A percentile compares a stretch with the other conserved stretches of the same genome.
These are phyloP conservation scores for Serendipita sp. DNA, from an alignment of 768 basidiomycete species.

Conservation along the genomic window DNA sequence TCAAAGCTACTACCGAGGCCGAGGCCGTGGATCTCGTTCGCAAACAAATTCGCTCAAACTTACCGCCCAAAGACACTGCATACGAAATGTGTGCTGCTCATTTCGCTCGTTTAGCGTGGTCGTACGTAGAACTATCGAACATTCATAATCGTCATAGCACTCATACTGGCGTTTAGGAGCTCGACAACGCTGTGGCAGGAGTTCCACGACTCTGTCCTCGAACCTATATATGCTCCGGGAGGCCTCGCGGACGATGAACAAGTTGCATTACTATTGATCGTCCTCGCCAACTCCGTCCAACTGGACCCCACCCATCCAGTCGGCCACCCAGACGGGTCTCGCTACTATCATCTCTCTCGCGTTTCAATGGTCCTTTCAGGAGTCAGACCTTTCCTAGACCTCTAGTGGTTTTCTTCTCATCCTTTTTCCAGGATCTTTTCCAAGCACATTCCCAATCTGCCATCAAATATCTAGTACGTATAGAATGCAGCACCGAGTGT, in stretches of 20 bases:
- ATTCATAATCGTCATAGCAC: neutral
- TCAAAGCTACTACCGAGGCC: neutral
- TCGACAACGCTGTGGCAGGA: neutral
- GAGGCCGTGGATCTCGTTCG: neutral
- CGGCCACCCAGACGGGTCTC: neutral
- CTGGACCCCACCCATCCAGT: neutral
- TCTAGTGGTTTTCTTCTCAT: neutral
- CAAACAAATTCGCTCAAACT: neutral
- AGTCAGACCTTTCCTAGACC: neutral
- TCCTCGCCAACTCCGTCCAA: neutral
- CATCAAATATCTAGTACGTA: neutral
- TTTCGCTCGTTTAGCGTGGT: neutral
- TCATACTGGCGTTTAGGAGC: neutral
- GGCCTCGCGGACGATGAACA: neutral
- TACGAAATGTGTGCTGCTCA: neutral
- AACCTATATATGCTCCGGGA: neutral
- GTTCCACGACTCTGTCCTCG: neutral
- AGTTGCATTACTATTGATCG: neutral
- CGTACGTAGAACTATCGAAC: neutral
- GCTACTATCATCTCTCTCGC: neutral
- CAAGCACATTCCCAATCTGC: neutral
- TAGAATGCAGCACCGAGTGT: neutral
- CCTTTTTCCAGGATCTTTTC: neutral
- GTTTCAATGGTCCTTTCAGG: neutral
- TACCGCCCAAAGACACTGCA: neutral